These are phyloP conservation scores for Chaetomiaceae sp. DNA, from an alignment of 2,329 filamentous ascomycete species.

Conservation along the genomic window DNA sequence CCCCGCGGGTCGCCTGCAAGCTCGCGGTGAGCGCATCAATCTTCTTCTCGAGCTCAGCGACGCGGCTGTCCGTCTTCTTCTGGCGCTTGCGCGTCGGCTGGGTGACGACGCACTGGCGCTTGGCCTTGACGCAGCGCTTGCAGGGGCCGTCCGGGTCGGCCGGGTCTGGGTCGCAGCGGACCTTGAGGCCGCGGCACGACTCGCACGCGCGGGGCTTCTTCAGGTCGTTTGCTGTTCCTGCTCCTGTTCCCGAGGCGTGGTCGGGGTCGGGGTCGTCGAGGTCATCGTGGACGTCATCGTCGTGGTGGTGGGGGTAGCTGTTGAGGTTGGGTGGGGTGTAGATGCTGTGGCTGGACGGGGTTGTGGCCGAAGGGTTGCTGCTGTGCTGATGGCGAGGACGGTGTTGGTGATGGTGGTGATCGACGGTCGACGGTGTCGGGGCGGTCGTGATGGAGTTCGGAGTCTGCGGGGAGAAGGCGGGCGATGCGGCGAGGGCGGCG, in stretches of 20 bases:
- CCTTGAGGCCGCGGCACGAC: slow-evolving; percentile 70
- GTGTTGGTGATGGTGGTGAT: not conserved
- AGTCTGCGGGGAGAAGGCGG: slow-evolving; percentile 12
- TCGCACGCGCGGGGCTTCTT: slow-evolving; percentile 71
- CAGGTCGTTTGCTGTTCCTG: slow-evolving; percentile 44
- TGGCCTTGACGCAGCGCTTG: slow-evolving; percentile 74
- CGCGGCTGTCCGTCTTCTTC: slow-evolving; percentile 86
- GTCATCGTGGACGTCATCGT: not conserved
- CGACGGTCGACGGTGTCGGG: not conserved
- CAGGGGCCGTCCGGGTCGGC: slow-evolving; percentile 59
- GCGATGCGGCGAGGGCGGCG: not conserved
- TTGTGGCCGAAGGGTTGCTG: not conserved
- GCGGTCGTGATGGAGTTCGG: slow-evolving; percentile 6
- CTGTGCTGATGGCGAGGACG: not conserved
- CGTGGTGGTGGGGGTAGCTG: not conserved
- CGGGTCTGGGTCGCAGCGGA: slow-evolving; percentile 76
- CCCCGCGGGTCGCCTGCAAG: slow-evolving; percentile 50
- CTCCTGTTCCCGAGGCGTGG: not conserved
- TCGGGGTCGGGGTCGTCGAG: not conserved
- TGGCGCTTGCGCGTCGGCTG: slow-evolving; percentile 71
- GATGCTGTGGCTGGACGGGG: slow-evolving; percentile 1
- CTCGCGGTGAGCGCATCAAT: slow-evolving; percentile 83
- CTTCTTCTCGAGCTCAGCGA: slow-evolving; percentile 87
- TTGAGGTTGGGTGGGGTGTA: not conserved
- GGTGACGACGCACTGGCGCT: slow-evolving; percentile 72